phyloP scores from a whole-genome alignment of 441 rosid genomes.

The Francoa sonchifolia region DNA sequence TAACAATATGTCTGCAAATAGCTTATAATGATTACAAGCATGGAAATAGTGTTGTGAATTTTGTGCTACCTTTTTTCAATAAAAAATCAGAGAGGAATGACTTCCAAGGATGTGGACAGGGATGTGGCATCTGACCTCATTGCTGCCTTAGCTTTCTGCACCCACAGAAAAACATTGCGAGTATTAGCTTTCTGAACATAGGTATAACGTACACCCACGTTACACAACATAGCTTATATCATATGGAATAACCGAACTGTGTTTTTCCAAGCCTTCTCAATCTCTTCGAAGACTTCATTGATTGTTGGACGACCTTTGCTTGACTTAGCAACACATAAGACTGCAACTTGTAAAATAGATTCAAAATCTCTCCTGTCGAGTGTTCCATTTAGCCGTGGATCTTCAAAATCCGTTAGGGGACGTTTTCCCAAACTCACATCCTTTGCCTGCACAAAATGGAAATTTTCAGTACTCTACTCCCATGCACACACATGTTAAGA shows the following conservation, averaged over 20 bases:
- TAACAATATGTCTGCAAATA: too few species aligned
- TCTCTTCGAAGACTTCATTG: constrained; percentile 34
- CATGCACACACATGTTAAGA: neutral
- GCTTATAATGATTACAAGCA: too few species aligned
- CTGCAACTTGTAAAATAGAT: constrained; percentile 41
- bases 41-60: too few species aligned
- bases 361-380: constrained; percentile 32
- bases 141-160: constrained; percentile 15
- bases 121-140: constrained; percentile 11
- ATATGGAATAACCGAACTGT: constrained; percentile 2
- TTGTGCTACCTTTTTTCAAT: too few species aligned
- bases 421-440: constrained; percentile 37
- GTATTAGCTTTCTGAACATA: neutral
- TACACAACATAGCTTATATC: too few species aligned
- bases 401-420: constrained; percentile 39
- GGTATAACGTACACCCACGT: too few species aligned
- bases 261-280: constrained; percentile 41
- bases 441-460: constrained; percentile 40
- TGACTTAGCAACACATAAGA: constrained; percentile 40
- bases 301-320: constrained; percentile 52
- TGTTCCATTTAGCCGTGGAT: constrained; percentile 30
- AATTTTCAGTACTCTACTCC: too few species aligned
- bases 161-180: neutral
- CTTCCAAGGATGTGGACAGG: constrained; percentile 20
- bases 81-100: constrained; percentile 16